Base-by-base conservation (phyloP, 2,329 filamentous ascomycete species). In the Colletotrichum salicis region DNA sequence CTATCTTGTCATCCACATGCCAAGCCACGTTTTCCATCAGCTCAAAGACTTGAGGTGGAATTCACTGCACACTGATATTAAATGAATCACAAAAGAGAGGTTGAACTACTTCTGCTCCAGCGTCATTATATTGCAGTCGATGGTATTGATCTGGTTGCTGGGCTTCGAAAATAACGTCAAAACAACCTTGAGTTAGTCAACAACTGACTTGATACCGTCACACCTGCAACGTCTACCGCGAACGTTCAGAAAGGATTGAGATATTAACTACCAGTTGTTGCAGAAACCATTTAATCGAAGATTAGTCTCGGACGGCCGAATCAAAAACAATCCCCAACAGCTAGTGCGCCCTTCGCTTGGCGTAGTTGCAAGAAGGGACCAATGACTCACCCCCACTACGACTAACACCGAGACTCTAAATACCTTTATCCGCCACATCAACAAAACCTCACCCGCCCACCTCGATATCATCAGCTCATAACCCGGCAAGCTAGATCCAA, bases 321-420 rank as follows among this genome's bases (percentile, higher is more conserved):
- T 48, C 7, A 22, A 7, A 48, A 8, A 37, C 11, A 13, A 19
- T 10, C 41, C 41, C 8, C 8, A 11, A 60, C 2, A 41, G n/a
- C n/a, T 63, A 63, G 31, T 5, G 15, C 48, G 48, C 60, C n/a
- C 24, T 31, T 54, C 60, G 48, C 60, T 41, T 22, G 31, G 60
- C 31, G 48, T 54, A 19, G 31, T 29, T 22, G n/a, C 31, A 48
- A 31, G 15, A 12, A 41, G 19, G 19, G 4, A 48, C 41, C 7
- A 48, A 48, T 64, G 61, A 64, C n/a, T 64, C 61, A 64, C 31
- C n/a, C 7, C 22, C n/a, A 41, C 12, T 11, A 48, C 15, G 60
- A 29, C 31, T n/a, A 54, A 54, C 48, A 52, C 22, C 22, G 13
- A n/a, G n/a, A 8, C 27, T 37, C 10, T 10, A 29, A 62, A 29